Conservation (phyloP, 495 filamentous ascomycete genomes). For the Neurospora tetrasperma region DNA sequence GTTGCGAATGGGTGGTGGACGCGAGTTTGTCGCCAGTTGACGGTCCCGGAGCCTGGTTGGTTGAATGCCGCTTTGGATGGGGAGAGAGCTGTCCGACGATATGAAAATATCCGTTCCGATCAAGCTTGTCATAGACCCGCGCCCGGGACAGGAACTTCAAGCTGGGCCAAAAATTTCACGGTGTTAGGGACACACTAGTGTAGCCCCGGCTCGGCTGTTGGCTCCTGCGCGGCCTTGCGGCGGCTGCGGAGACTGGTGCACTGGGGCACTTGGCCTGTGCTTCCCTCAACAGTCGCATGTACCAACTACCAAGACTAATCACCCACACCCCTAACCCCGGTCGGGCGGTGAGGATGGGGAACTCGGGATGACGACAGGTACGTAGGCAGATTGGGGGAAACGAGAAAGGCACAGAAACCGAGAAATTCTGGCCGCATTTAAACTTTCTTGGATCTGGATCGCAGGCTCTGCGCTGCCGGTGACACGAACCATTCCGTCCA, state of each 20-base stretch:
- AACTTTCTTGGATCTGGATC: neutral
- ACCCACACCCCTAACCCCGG: neutral
- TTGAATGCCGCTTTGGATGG: neutral
- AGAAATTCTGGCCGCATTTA: neutral
- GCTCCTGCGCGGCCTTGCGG: constrained; percentile 6
- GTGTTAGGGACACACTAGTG: neutral
- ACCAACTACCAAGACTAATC: neutral
- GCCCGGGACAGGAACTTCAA: constrained; percentile 1
- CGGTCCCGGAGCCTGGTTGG: neutral
- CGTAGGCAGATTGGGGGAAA: neutral
- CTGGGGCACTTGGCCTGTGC: neutral
- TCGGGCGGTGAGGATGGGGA: neutral
- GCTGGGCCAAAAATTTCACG: constrained; percentile 25
- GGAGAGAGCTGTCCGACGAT: neutral
- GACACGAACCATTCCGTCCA: neutral
- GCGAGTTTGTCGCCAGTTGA: neutral
- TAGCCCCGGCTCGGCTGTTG: constrained; percentile 5
- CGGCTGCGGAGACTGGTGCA: neutral
- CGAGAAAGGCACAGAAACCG: neutral
- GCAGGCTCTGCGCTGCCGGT: neutral
- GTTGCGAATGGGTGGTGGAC: neutral
- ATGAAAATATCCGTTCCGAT: constrained; percentile 1
- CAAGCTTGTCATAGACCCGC: neutral
- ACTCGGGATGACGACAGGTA: neutral
- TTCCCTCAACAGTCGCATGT: neutral